Evolutionary conservation across 2,329 filamentous ascomycete genomes (phyloP), one percentile per base, ranked within the genome.

Genomic region (Fusarium coicis): DNA sequence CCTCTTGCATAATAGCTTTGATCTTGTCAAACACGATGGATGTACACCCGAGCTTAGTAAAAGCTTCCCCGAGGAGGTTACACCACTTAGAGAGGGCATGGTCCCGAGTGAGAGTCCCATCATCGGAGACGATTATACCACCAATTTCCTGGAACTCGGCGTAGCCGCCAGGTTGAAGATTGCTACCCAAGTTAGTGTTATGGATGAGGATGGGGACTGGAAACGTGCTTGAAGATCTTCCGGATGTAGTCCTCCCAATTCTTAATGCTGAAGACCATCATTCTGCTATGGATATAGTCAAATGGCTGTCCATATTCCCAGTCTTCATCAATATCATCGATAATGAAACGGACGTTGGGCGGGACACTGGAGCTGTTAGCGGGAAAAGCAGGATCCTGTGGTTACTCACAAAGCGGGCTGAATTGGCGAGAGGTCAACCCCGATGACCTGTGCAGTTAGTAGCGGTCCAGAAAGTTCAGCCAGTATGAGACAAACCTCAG

Each of bases 161-260:
- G 1, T 46, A 71, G 4, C 62, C 68, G 0, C 66, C 66, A 2
- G 67, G 67, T 0, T 39, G 14, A 0, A 71, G 52, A 23, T 42
- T 56, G 3, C 68, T 71, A 11, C 1, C n/a, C 0, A 2, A 15
- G 10, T 66, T 9, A 70, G 67, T 8, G 1, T 19, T 7, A 8
- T 4, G 2, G 0, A 5, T 1, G 0, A 7, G 0, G 10, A 2
- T 7, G 7, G 2, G 4, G 1, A 1, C 2, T 12, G 4, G 4
- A 23, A 4, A 36, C 43, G 3, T 60, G 54, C 60, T 52, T 37
- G 49, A 47, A 70, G 6, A 70, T 70, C 5, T 70, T 70, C 7
- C 54, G 28, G 4, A 66, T 50, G 10, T 70, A 70, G 0, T 23
- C 14, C 10, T 26, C 23, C 67, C 66, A 70, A 0, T 55, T 19